Percentiles rank a stretch among this genome's conserved stretches.
These are phyloP conservation scores for Calonectria multiphialidica DNA, from an alignment of 2,329 filamentous ascomycete genomes.

Conservation along the genomic window DNA sequence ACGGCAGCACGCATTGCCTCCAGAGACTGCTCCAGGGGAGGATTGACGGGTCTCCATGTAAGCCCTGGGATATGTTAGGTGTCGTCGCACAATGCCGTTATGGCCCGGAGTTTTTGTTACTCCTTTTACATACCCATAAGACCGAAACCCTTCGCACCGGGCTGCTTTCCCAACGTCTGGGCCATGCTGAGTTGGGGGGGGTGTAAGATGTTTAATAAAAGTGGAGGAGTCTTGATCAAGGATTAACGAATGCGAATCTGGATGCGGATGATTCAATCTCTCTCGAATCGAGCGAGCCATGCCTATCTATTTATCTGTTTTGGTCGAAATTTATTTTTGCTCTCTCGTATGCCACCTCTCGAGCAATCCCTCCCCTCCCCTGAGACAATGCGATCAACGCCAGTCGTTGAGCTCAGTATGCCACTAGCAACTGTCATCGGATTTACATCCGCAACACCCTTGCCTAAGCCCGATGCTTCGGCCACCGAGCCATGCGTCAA, in stretches of 20 bases:
- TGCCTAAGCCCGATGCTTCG: background rate
- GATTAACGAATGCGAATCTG: background rate
- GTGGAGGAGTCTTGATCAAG: background rate
- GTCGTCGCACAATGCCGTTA: background rate
- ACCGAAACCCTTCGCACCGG: constrained; percentile 66
- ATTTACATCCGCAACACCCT: constrained; percentile 1
- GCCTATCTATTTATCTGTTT: constrained; percentile 7
- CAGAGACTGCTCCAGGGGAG: constrained; percentile 62
- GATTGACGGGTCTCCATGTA: constrained; percentile 55
- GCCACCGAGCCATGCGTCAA: background rate
- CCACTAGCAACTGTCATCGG: background rate
- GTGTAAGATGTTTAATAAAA: background rate
- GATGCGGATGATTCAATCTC: background rate
- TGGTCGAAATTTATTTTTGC: background rate
- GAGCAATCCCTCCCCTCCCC: background rate
- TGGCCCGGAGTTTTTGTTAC: background rate
- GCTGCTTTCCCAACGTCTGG: constrained; percentile 54
- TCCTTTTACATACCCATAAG: constrained; percentile 60
- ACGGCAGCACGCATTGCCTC: constrained; percentile 68
- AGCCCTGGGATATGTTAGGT: constrained; percentile 48
- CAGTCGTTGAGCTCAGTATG: background rate
- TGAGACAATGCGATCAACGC: background rate
- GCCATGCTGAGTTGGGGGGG: constrained; percentile 29
- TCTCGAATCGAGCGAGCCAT: background rate
- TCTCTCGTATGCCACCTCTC: background rate